These are phyloP conservation scores for Mycena indigotica DNA, from an alignment of 768 basidiomycete species.

Conservation along the genomic window DNA sequence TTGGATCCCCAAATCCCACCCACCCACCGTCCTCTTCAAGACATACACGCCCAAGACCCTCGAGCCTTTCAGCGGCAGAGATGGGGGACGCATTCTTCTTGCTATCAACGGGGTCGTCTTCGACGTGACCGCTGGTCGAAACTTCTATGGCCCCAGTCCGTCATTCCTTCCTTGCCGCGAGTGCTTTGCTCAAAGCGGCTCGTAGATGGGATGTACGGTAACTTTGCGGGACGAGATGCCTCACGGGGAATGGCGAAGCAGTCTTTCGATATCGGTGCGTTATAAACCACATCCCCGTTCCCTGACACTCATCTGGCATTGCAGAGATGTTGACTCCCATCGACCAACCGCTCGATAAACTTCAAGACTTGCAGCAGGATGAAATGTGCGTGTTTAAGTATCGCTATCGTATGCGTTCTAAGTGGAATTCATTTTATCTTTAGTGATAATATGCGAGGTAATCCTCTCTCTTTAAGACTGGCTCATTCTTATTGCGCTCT, in stretches of 20 bases:
- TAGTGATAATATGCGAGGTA: conserved; percentile 92
- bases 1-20: conserved; percentile 87
- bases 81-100: conserved; percentile 75
- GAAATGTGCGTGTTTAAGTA: conserved; percentile 68
- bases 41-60: conserved; percentile 81
- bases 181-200: neutral
- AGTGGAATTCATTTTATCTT: conserved; percentile 8
- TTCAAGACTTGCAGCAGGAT: conserved; percentile 73
- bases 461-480: conserved; percentile 14
- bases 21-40: conserved; percentile 74
- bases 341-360: conserved; percentile 83
- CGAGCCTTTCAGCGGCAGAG: conserved; percentile 61
- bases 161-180: conserved; percentile 7
- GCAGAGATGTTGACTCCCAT: conserved; percentile 89
- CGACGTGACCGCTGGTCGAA: conserved; percentile 86
- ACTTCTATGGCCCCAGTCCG: conserved; percentile 95
- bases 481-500: conserved; percentile 13
- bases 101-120: conserved; percentile 89
- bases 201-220: conserved; percentile 92
- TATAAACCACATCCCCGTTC: neutral
- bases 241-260: conserved; percentile 98
- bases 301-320: neutral
- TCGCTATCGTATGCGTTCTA: conserved; percentile 4
- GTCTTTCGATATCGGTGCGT: conserved; percentile 87
- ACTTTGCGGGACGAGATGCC: conserved; percentile 96